phyloP scores from a whole-genome alignment of 208 protist species.

The Wallacemonas sp. region DNA sequence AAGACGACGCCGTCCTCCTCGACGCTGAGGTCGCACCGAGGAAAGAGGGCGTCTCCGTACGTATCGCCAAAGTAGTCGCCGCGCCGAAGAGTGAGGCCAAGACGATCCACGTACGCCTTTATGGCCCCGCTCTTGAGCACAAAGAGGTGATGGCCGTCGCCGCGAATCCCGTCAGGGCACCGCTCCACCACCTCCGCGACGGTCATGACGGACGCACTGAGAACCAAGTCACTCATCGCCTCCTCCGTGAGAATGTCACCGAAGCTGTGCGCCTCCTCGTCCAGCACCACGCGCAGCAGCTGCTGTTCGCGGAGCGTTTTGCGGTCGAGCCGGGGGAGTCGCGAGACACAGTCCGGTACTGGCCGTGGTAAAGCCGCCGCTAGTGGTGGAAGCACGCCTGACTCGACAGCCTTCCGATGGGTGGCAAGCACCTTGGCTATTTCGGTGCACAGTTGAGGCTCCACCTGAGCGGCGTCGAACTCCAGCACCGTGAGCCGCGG shows the following conservation, averaged over 20 bases:
- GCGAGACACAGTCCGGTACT: slow-evolving; percentile 25
- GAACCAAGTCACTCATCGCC: slow-evolving; percentile 39
- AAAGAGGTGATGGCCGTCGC: slow-evolving; percentile 68
- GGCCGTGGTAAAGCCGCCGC: slow-evolving; percentile 16
- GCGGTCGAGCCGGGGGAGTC: slow-evolving; percentile 47
- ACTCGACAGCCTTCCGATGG: slow-evolving; percentile 12
- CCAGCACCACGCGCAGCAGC: slow-evolving; percentile 49
- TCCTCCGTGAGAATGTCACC: slow-evolving; percentile 21
- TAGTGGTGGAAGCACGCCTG: neutral
- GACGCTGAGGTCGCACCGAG: slow-evolving; percentile 34
- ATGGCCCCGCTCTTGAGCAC: slow-evolving; percentile 61
- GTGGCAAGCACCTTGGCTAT: slow-evolving; percentile 32
- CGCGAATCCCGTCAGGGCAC: slow-evolving; percentile 52
- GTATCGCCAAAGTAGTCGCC: slow-evolving; percentile 78
- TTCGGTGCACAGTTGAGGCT: slow-evolving; percentile 20
- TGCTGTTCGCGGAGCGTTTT: slow-evolving; percentile 78
- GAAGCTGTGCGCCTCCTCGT: slow-evolving; percentile 35
- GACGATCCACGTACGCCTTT: slow-evolving; percentile 36
- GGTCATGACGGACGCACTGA: slow-evolving; percentile 57
- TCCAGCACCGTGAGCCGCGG: slow-evolving; percentile 31
- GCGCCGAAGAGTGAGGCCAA: slow-evolving; percentile 36
- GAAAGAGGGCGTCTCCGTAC: slow-evolving; percentile 42
- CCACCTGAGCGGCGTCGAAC: slow-evolving; percentile 34
- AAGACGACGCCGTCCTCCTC: slow-evolving; percentile 65
- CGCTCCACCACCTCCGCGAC: slow-evolving; percentile 51